Conservation (phyloP, 2,329 filamentous ascomycete species). For the Phaeophleospora eucalypticola region DNA sequence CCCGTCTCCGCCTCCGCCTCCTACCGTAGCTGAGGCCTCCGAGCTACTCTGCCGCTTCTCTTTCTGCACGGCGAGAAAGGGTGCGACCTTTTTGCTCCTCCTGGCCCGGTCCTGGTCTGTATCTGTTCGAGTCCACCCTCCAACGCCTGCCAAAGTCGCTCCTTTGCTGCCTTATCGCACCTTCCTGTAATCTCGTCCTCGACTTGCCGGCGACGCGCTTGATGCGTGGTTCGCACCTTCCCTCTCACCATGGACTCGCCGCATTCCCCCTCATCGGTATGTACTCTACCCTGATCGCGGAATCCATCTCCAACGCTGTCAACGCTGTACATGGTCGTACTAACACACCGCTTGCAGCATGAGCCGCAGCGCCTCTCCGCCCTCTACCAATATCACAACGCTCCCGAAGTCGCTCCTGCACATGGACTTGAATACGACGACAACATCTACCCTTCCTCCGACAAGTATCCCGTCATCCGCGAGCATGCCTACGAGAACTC, state of each 20-base stretch:
- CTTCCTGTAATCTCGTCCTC: too few relatives aligned
- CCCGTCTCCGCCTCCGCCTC: too few relatives aligned
- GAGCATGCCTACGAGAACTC: conserved; percentile 23
- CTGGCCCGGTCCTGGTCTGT: too few relatives aligned
- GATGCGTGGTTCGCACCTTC: background rate
- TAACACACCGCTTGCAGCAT: conserved; percentile 16
- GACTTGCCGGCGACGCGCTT: too few relatives aligned
- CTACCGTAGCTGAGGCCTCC: too few relatives aligned
- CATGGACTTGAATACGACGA: conserved; percentile 38
- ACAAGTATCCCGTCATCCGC: conserved; percentile 36
- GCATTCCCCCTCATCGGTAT: background rate
- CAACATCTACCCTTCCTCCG: conserved; percentile 33
- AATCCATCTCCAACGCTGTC: background rate
- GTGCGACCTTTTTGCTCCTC: too few relatives aligned
- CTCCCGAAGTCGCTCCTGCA: conserved; percentile 37
- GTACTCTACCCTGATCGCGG: background rate
- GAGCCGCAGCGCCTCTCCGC: conserved; percentile 31
- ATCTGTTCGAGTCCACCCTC: too few relatives aligned
- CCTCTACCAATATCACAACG: conserved; percentile 39
- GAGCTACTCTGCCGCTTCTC: too few relatives aligned
- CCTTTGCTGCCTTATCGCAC: too few relatives aligned
- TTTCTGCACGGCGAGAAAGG: too few relatives aligned
- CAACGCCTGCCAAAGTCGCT: too few relatives aligned
- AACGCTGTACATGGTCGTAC: background rate
- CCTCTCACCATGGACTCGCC: background rate